Percentiles rank a stretch among this genome's conserved stretches.
Conservation (phyloP, 306 rosid species). For the Corylus avellana region DNA sequence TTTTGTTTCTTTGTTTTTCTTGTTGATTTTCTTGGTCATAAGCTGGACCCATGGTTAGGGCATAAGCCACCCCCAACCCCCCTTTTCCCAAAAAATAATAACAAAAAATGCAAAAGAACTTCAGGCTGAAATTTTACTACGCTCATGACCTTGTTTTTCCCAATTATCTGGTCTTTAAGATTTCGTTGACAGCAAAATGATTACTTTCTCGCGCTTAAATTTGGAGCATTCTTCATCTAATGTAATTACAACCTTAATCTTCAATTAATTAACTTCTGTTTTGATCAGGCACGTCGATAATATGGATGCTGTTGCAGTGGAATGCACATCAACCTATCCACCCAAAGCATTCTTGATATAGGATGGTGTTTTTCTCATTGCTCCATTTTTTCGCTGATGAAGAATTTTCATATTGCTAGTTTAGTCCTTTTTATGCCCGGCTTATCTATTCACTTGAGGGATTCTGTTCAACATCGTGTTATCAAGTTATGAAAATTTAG, state of each 20-base stretch:
- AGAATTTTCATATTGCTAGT: not conserved
- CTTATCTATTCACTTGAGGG: not conserved
- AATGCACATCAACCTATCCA: slow-evolving; percentile 51
- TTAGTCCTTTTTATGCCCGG: not conserved
- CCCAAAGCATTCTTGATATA: slow-evolving; percentile 37
- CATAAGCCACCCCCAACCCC: not conserved
- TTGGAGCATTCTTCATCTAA: slow-evolving; percentile 16
- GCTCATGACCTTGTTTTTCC: not conserved
- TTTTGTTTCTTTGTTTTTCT: not conserved
- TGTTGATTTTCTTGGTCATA: not conserved
- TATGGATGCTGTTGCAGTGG: slow-evolving; percentile 95
- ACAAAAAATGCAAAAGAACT: slow-evolving; percentile 4
- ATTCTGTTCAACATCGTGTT: not conserved
- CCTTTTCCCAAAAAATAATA: too few species aligned
- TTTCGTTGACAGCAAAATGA: not conserved
- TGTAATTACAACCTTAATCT: not conserved
- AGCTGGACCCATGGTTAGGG: not conserved
- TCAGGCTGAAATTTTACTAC: slow-evolving; percentile 7
- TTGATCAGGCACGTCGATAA: slow-evolving; percentile 72
- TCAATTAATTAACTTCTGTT: slow-evolving; percentile 1
- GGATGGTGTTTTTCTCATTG: slow-evolving; percentile 16
- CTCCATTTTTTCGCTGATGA: not conserved
- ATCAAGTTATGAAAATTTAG: not conserved
- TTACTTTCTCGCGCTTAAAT: not conserved
- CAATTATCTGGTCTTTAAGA: not conserved